Conservation (phyloP, 768 basidiomycete genomes). For the Ramaria rubella region DNA sequence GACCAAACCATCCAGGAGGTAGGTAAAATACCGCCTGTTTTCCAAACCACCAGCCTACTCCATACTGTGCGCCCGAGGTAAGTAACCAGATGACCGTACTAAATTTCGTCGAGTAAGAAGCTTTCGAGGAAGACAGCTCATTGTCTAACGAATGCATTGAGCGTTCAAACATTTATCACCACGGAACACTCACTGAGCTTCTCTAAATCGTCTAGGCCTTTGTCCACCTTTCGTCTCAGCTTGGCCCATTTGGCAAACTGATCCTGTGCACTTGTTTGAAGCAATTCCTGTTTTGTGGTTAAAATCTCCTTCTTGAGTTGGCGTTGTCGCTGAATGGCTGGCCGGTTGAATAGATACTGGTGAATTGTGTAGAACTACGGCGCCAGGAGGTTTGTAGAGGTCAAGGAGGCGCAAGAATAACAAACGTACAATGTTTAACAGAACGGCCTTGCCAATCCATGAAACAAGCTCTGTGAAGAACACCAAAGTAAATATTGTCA, state of each 20-base stretch:
- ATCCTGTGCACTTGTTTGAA: slow-evolving; percentile 90
- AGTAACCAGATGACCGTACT: slow-evolving; percentile 68
- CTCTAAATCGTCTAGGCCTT: slow-evolving; percentile 85
- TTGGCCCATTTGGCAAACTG: slow-evolving; percentile 99
- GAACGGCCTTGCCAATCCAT: slow-evolving; percentile 83
- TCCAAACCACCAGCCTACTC: slow-evolving; percentile 88
- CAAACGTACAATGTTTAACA: slow-evolving; percentile 73
- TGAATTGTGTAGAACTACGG: slow-evolving; percentile 67
- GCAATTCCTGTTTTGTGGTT: slow-evolving; percentile 72
- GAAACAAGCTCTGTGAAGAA: slow-evolving; percentile 77
- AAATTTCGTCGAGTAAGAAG: slow-evolving; percentile 64
- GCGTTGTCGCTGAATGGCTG: slow-evolving; percentile 50
- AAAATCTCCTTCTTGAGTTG: slow-evolving; percentile 77
- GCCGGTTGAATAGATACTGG: slow-evolving; percentile 55
- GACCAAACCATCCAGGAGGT: slow-evolving; percentile 85
- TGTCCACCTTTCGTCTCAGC: slow-evolving; percentile 83
- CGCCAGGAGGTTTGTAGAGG: slow-evolving; percentile 7
- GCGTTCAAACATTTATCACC: background rate
- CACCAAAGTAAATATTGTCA: slow-evolving; percentile 77
- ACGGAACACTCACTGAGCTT: slow-evolving; percentile 65
- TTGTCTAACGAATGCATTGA: slow-evolving; percentile 42
- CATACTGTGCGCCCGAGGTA: slow-evolving; percentile 83
- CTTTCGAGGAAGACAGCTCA: slow-evolving; percentile 52
- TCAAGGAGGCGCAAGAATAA: background rate
- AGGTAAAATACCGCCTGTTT: slow-evolving; percentile 89